These are phyloP conservation scores for Alternaria triticimaculans DNA, from an alignment of 2,329 filamentous ascomycete genomes.

Conservation along the genomic window DNA sequence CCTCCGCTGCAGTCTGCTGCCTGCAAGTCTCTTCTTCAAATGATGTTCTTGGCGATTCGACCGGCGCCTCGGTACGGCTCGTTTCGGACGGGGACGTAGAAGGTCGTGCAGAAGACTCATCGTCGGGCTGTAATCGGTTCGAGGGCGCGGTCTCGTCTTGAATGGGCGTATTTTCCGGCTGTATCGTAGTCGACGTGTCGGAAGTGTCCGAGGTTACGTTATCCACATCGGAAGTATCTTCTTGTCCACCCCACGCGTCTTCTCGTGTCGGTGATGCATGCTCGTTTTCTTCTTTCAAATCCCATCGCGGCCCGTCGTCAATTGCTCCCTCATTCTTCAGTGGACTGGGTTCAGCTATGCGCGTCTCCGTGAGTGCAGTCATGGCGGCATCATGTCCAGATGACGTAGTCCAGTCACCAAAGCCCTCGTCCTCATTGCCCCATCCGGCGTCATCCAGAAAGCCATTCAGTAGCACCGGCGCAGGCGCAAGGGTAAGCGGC, in stretches of 20 bases:
- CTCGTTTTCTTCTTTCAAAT: not conserved
- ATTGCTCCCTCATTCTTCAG: not conserved
- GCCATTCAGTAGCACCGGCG: conserved; percentile 32
- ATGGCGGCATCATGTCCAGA: conserved; percentile 9
- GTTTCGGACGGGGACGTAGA: conserved; percentile 47
- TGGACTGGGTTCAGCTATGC: not conserved
- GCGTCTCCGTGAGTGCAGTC: conserved; percentile 2
- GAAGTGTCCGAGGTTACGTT: conserved; percentile 37
- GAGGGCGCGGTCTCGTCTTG: conserved; percentile 6
- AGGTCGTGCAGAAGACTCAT: conserved; percentile 41
- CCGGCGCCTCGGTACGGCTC: conserved; percentile 38
- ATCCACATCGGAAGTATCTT: conserved; percentile 16
- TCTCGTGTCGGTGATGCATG: not conserved
- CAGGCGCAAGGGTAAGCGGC: conserved; percentile 19
- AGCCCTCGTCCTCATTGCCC: conserved; percentile 41
- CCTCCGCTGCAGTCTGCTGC: not conserved
- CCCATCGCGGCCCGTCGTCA: conserved; percentile 11
- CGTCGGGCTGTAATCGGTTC: conserved; percentile 25
- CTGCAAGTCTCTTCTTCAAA: conserved; percentile 38
- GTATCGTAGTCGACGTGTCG: conserved; percentile 42
- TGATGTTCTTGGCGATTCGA: conserved; percentile 47
- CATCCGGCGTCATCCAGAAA: conserved; percentile 48
- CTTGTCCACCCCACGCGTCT: conserved; percentile 19
- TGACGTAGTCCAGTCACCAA: conserved; percentile 37
- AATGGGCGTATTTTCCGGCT: conserved; percentile 27